Evolutionary conservation across 2,329 filamentous ascomycete genomes (phyloP), one percentile per base, ranked within the genome.

Genomic region (Epichloe sp.): DNA sequence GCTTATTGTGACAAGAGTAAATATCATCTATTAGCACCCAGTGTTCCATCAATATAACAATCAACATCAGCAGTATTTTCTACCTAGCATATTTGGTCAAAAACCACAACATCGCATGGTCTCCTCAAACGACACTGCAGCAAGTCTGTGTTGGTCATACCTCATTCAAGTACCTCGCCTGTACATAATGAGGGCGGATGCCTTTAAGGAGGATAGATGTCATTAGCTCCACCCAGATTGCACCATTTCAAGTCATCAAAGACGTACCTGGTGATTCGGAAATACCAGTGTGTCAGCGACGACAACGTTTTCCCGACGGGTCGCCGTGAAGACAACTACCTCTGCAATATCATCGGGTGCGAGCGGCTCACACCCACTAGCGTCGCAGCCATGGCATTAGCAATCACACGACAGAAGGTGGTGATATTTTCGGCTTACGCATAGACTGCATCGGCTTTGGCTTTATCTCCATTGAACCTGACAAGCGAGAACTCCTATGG

Each of bases 291-390:
- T 85, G 68, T 96, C 90, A 19, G 90, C 90, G 58, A 96, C 69
- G 19, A 95, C 88, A 5, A 95, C 88, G 64, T 96, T 96, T 71
- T 95, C 88, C 59, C 85, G 80, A 60, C 90, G 79, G 3, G 85
- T 85, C 4, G 86, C 88, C 2, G 85, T 77, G 63, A 95, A 96
- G 7, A 96, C 89, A 36, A 95, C 76, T 34, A 94, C 77, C 70
- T 96, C 90, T 12, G 90, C 90, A 62, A 96, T 89, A 62, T 96
- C 90, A 47, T 93, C 87, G 0, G 86, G 86, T 0, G 88, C 95
- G 58, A 96, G 73, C 41, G 90, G 89, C 58, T 94, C 86, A 58
- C 79, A 83, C 48, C 83, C 85, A 52, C 83, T 86, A 47, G 8
- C 19, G 23, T 34, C 17, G 21, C 5, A 26, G 40, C n/a, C 26